Conservation (phyloP, 768 basidiomycete species). For the Termitomyces sp. region DNA sequence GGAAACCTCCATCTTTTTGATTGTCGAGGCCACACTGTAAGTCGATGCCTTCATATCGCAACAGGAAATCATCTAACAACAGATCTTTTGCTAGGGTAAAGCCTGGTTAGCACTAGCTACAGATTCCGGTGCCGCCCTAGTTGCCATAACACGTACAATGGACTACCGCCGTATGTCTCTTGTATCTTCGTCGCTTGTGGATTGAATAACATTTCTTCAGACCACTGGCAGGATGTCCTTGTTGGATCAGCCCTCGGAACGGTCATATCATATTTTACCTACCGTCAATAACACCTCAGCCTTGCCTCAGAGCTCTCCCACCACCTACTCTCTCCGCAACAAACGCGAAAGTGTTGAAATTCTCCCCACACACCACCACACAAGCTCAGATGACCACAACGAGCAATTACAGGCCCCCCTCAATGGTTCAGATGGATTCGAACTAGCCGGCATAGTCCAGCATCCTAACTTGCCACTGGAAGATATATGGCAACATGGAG, state of each 20-base stretch:
- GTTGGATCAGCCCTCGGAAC: constrained; percentile 76
- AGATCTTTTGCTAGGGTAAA: constrained; percentile 45
- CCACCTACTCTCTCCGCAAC: constrained; percentile 64
- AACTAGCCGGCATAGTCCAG: constrained; percentile 29
- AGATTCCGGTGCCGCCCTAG: constrained; percentile 68
- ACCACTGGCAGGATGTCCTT: constrained; percentile 91
- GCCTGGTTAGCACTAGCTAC: constrained; percentile 83
- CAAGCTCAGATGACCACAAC: constrained; percentile 3
- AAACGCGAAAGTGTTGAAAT: constrained; percentile 34
- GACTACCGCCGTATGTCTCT: constrained; percentile 73
- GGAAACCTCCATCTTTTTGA: constrained; percentile 94
- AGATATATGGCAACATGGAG: constrained; percentile 30
- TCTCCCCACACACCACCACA: constrained; percentile 34
- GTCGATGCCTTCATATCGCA: constrained; percentile 13
- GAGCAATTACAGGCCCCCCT: neutral
- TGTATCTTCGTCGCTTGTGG: neutral
- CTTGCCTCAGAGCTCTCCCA: constrained; percentile 60
- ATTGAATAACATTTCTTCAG: constrained; percentile 31
- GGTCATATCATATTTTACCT: constrained; percentile 64
- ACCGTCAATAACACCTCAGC: constrained; percentile 82
- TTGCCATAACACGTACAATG: constrained; percentile 89
- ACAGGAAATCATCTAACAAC: neutral
- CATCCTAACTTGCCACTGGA: constrained; percentile 24
- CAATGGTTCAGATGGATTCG: constrained; percentile 14
- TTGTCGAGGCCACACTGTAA: constrained; percentile 62